Evolutionary conservation across 2,329 filamentous ascomycete species (phyloP).

Genomic region (Fusarium vanettenii): DNA sequence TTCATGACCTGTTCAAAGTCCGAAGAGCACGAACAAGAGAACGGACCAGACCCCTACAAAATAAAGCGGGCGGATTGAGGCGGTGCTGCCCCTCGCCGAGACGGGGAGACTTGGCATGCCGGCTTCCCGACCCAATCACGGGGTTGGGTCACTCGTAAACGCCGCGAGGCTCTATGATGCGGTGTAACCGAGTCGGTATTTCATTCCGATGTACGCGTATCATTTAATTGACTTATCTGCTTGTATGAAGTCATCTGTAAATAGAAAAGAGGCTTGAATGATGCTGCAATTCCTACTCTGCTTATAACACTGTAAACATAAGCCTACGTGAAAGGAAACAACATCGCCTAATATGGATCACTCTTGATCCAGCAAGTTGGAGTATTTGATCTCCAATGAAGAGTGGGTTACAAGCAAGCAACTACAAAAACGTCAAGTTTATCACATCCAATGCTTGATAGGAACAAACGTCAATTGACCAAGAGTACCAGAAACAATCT

Average conservation of each 20-base stretch:
- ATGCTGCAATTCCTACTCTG: background rate
- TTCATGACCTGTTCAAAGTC: background rate
- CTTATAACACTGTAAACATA: background rate
- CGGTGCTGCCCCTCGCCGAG: conserved; percentile 38
- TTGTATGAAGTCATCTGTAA: background rate
- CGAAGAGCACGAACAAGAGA: background rate
- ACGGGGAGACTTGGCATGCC: conserved; percentile 6
- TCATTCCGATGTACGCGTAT: background rate
- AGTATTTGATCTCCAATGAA: background rate
- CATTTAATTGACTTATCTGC: background rate
- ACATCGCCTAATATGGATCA: background rate
- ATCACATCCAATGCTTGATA: background rate
- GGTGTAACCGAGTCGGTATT: conserved; percentile 7
- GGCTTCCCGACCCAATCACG: conserved; percentile 33
- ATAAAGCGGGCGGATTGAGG: conserved; percentile 40
- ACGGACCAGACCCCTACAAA: conserved; percentile 19
- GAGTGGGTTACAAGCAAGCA: background rate
- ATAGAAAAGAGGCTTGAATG: background rate
- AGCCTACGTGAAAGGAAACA: background rate
- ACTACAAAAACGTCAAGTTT: background rate
- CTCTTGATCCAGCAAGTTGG: background rate
- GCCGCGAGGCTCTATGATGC: background rate
- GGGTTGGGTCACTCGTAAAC: conserved; percentile 12
- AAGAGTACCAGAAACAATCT: too few relatives aligned
- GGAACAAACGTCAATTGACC: background rate